A percentile compares a stretch with the other conserved stretches of the same genome.
Evolutionary conservation across 768 basidiomycete species (phyloP).

Genomic region (Mycena galopus): DNA sequence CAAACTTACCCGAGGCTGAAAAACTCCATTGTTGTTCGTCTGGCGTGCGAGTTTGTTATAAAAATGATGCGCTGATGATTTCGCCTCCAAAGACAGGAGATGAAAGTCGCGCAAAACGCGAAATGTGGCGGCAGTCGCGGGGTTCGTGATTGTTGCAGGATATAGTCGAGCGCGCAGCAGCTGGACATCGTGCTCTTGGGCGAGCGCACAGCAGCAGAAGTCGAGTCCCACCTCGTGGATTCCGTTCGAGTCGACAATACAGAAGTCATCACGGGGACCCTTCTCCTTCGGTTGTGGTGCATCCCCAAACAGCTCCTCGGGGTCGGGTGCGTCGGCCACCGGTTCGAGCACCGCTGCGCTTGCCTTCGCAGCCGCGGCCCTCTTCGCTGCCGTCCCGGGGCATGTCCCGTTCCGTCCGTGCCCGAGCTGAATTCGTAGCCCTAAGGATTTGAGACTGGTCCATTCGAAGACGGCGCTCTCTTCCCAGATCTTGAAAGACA

Average conservation of each 20-base stretch:
- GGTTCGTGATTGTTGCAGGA: slow-evolving; percentile 31
- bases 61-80: slow-evolving; percentile 34
- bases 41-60: slow-evolving; percentile 22
- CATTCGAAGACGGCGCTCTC: too few relatives aligned
- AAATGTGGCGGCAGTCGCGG: slow-evolving; percentile 24
- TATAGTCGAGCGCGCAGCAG: slow-evolving; percentile 15
- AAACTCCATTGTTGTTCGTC: slow-evolving; percentile 30
- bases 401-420: background rate
- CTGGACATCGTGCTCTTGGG: slow-evolving; percentile 16
- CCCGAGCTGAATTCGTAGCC: slow-evolving; percentile 18
- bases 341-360: too few relatives aligned
- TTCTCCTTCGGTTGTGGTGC: too few relatives aligned
- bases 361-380: background rate
- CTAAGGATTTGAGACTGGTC: background rate
- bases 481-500: too few relatives aligned
- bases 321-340: too few relatives aligned
- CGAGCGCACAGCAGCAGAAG: slow-evolving; percentile 30
- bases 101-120: slow-evolving; percentile 20
- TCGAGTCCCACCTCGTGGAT: slow-evolving; percentile 29
- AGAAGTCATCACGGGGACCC: background rate
- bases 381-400: background rate
- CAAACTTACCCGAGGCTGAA: slow-evolving; percentile 8
- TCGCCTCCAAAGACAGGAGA: slow-evolving; percentile 26
- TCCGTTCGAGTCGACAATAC: slow-evolving; percentile 19
- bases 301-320: too few relatives aligned